Evolutionary conservation across 257 asterid species (phyloP).

Genomic region (Penstemon davidsonii): DNA sequence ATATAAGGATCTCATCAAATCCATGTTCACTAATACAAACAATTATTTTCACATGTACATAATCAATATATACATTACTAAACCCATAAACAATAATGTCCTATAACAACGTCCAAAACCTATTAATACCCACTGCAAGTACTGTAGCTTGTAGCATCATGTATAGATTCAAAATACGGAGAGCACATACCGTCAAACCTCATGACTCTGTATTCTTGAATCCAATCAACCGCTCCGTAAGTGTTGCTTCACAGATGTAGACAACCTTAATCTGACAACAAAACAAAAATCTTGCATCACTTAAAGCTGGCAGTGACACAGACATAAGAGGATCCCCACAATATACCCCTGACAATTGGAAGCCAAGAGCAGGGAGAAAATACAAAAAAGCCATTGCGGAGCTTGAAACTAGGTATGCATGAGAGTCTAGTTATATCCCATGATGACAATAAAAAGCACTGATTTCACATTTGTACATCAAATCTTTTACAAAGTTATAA

Average conservation of each 20-base stretch:
- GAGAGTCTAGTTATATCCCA: not conserved
- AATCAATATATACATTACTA: not conserved
- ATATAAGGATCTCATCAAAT: slow-evolving; percentile 17
- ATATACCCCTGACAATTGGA: not conserved
- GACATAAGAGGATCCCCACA: slow-evolving; percentile 5
- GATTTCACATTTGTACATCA: not conserved
- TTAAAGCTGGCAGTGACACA: slow-evolving; percentile 15
- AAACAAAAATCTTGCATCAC: slow-evolving; percentile 18
- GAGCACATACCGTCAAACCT: slow-evolving; percentile 66
- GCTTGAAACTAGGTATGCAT: slow-evolving; percentile 16
- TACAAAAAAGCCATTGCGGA: slow-evolving; percentile 11
- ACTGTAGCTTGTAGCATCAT: not conserved
- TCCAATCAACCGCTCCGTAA: slow-evolving; percentile 82
- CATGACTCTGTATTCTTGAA: slow-evolving; percentile 86
- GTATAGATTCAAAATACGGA: not conserved
- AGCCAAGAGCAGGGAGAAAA: slow-evolving; percentile 17
- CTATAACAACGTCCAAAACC: not conserved
- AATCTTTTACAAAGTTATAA: no score
- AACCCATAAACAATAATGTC: not conserved
- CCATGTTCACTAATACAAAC: not conserved
- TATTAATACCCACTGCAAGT: slow-evolving; percentile 4
- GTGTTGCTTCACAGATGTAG: slow-evolving; percentile 82
- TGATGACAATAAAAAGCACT: not conserved
- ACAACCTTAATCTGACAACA: slow-evolving; percentile 69
- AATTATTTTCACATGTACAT: not conserved